phyloP scores from a whole-genome alignment of 2,329 filamentous ascomycete species.

The Pochonia chlamydosporia region DNA sequence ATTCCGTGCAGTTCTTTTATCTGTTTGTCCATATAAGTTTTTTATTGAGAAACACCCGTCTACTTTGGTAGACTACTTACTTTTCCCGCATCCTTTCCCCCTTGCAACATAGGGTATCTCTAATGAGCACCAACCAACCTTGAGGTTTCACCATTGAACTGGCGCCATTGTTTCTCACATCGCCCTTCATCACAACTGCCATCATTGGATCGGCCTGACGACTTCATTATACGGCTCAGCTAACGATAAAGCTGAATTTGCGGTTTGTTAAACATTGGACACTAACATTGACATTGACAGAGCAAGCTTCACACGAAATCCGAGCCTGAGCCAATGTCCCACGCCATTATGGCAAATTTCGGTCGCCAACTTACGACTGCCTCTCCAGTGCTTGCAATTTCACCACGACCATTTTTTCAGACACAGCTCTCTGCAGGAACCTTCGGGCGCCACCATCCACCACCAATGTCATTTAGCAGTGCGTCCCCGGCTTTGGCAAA shows the following conservation, averaged over 20 bases:
- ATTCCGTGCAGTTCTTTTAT: too few relatives aligned
- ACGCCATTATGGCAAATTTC: conserved; percentile 37
- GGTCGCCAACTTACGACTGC: conserved; percentile 33
- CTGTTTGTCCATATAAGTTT: not conserved
- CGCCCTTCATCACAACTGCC: too few relatives aligned
- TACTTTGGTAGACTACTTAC: too few relatives aligned
- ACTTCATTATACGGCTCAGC: not conserved
- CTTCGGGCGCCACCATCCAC: conserved; percentile 20
- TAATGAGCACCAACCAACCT: too few relatives aligned
- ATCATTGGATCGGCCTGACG: too few relatives aligned
- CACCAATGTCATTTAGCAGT: conserved; percentile 18
- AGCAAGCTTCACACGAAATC: conserved; percentile 11
- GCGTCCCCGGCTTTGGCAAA: conserved; percentile 21
- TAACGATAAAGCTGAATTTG: conserved; percentile 1
- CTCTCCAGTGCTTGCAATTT: conserved; percentile 39
- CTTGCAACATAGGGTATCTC: too few relatives aligned
- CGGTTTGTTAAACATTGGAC: conserved; percentile 26
- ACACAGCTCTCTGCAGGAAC: conserved; percentile 23
- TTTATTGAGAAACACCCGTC: too few relatives aligned
- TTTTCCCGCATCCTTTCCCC: too few relatives aligned
- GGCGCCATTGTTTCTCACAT: too few relatives aligned
- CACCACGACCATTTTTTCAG: conserved; percentile 28
- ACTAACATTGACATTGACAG: conserved; percentile 19
- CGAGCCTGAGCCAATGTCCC: conserved; percentile 6
- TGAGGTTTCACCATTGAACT: too few relatives aligned